Evolutionary conservation across 805 yeast genomes (phyloP).

Genomic region (Candida argentea): DNA sequence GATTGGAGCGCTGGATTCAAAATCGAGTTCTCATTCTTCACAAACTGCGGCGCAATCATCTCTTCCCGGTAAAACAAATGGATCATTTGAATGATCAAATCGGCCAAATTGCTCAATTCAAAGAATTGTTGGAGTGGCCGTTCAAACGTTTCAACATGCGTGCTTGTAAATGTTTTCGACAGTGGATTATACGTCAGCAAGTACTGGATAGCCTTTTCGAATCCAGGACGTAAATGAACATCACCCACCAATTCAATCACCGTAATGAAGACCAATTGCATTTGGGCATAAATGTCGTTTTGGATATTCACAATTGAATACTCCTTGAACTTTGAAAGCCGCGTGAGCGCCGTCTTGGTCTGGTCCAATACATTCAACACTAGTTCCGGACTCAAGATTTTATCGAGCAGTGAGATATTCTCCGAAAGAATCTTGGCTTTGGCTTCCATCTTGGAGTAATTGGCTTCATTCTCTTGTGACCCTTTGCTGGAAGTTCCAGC

Average conservation of each 20-base stretch:
- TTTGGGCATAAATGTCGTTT: conserved; percentile 26
- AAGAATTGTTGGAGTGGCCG: conserved; percentile 83
- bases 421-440: conserved; percentile 66
- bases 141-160: conserved; percentile 30
- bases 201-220: conserved; percentile 66
- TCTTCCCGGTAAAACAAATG: conserved; percentile 88
- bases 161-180: conserved; percentile 20
- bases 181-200: conserved; percentile 63
- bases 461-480: conserved; percentile 7
- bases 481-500: conserved; percentile 3
- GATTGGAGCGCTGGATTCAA: conserved; percentile 66
- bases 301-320: conserved; percentile 25
- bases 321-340: conserved; percentile 32
- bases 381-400: conserved; percentile 71
- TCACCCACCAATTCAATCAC: conserved; percentile 54
- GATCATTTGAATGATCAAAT: conserved; percentile 83
- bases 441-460: conserved; percentile 64
- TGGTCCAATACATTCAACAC: conserved; percentile 61
- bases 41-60: conserved; percentile 44
- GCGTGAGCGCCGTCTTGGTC: conserved; percentile 53
- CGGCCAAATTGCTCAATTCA: conserved; percentile 88
- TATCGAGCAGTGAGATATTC: conserved; percentile 65
- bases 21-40: conserved; percentile 67
- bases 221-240: conserved; percentile 77
- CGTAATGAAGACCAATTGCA: conserved; percentile 57